Percentiles rank a stretch among this genome's conserved stretches.
Evolutionary conservation across 805 yeast genomes (phyloP).

Genomic region (Saccharomycopsis sp.): DNA sequence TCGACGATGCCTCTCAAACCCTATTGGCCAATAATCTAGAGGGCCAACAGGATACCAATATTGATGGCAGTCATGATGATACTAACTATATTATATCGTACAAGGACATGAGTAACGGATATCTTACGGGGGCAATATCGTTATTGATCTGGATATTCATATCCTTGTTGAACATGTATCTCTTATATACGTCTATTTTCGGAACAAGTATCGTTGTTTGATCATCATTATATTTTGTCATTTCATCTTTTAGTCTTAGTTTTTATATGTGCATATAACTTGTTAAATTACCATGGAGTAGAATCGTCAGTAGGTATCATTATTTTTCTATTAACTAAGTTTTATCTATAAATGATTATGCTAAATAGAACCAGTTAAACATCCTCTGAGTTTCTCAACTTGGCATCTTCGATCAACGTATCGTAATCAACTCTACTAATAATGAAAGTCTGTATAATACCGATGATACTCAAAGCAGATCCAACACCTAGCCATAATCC

Average conservation of each 20-base stretch:
- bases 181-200: constrained; percentile 41
- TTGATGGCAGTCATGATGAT: constrained; percentile 1
- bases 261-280: neutral
- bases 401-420: constrained; percentile 14
- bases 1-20: constrained; percentile 28
- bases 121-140: constrained; percentile 45
- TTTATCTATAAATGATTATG: too few species aligned
- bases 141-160: constrained; percentile 63
- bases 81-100: constrained; percentile 23
- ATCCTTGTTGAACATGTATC: constrained; percentile 60
- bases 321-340: too few species aligned
- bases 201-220: constrained; percentile 31
- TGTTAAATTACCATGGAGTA: too few species aligned
- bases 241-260: neutral
- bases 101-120: constrained; percentile 38
- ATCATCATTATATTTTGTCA: neutral
- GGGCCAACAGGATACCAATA: neutral
- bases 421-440: constrained; percentile 6
- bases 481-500: constrained; percentile 79
- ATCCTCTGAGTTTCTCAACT: constrained; percentile 5
- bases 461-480: constrained; percentile 29
- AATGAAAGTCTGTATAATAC: constrained; percentile 7
- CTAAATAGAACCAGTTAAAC: neutral
- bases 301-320: too few species aligned
- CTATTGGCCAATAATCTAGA: neutral